phyloP scores from a whole-genome alignment of 495 filamentous ascomycete genomes.

The Podospora comata region DNA sequence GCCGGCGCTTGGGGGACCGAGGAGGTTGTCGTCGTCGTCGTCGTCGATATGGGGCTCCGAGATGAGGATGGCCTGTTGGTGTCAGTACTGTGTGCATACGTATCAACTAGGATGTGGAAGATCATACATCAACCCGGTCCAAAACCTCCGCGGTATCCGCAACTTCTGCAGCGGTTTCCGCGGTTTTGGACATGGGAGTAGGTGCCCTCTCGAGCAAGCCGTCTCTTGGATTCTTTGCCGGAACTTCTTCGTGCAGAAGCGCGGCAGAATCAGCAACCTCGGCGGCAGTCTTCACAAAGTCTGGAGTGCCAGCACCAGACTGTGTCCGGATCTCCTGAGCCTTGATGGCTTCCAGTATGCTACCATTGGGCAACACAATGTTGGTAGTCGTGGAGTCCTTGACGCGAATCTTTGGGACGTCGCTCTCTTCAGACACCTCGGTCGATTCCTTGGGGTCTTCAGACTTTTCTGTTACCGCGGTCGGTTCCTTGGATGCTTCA shows the following conservation, averaged over 20 bases:
- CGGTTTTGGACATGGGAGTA: conserved; percentile 40
- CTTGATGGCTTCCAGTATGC: conserved; percentile 9
- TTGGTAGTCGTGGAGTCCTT: neutral
- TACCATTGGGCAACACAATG: neutral
- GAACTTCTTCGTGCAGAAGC: conserved; percentile 34
- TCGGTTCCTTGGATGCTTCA: too few species aligned
- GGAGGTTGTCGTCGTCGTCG: conserved; percentile 10
- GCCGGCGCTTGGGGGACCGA: conserved; percentile 8
- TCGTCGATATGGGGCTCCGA: conserved; percentile 18
- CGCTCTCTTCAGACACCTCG: neutral
- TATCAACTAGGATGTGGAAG: conserved; percentile 13
- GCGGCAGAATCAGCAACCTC: conserved; percentile 45
- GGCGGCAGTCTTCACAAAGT: conserved; percentile 30
- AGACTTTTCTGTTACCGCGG: too few species aligned
- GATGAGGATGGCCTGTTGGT: conserved; percentile 15
- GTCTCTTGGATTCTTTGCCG: conserved; percentile 29
- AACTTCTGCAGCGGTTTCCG: conserved; percentile 47
- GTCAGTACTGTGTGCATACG: conserved; percentile 18
- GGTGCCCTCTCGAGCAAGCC: conserved; percentile 30
- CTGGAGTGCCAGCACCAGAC: conserved; percentile 26
- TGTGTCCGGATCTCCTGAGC: neutral
- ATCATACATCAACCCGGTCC: conserved; percentile 32
- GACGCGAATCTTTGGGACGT: neutral
- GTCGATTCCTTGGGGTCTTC: too few species aligned
- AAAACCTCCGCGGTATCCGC: conserved; percentile 42